Base-by-base conservation (phyloP, 805 yeast genomes). In the Ogataea saltuana region DNA sequence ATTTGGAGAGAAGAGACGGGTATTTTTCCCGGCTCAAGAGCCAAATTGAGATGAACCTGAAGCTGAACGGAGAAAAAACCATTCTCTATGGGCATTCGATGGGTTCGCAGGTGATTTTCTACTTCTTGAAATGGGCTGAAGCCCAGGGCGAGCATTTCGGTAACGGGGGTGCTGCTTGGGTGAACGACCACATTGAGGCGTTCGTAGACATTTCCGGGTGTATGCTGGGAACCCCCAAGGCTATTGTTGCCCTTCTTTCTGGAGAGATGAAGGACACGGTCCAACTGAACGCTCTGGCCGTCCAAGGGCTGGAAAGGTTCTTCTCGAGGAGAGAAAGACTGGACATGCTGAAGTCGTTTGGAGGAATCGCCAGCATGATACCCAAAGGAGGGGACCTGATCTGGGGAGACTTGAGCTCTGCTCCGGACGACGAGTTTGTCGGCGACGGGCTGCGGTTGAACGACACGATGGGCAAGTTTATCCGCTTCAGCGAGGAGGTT, bases 201-300 rank as follows among this genome's bases (percentile, higher is more conserved):
- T 80, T 79, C 59, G 81, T 93, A 29, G 93, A 93, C 60, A 85
- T 93, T 45, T 79, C 95, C 11, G 99, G 99, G 0, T 82, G 93
- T n/a, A 65, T 80, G 40, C 69, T 93, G 41, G 99, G 99, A 3
- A 89, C 98, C 0, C 99, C 99, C 2, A 93, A 93, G 61, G 85
- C 96, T 1, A 78, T 89, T 16, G 88, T 95, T 0, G 97, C 97
- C 1, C 69, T 93, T 46, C 64, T 93, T n/a, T 87, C 96, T 12
- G 99, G 99, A 12, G 99, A 93, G 66, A 93, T 93, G 98, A 88
- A 83, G 63, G 99, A 93, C 63, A 93, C 99, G 0, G 95, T 95
- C 22, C 96, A 91, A 58, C 71, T 93, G 61, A 93, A 93, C 62
- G 84, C 93, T 3, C 67, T 91, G 48, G 99, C 98, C 0, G 88